These are phyloP conservation scores for Boechera stricta DNA, from an alignment of 345 rosid species.

Conservation along the genomic window DNA sequence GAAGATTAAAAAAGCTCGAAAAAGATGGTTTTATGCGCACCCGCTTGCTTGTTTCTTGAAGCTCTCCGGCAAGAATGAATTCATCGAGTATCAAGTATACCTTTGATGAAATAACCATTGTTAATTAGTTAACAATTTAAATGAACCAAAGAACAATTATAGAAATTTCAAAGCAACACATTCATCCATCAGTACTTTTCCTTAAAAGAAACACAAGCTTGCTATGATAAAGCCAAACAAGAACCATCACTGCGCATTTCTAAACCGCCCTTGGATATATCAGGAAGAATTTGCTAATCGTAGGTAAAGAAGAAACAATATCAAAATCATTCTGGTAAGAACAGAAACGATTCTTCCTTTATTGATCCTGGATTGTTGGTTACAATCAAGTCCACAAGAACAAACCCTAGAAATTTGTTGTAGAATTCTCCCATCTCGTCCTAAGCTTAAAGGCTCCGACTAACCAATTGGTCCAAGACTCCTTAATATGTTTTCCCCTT, in stretches of 20 bases:
- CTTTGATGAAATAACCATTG: conserved; percentile 33
- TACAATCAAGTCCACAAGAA: background rate
- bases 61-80: conserved; percentile 99
- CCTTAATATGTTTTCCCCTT: background rate
- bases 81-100: conserved; percentile 97
- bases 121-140: background rate
- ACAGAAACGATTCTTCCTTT: background rate
- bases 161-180: background rate
- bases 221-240: background rate
- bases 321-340: background rate
- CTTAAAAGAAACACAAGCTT: conserved; percentile 9
- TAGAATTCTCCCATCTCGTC: background rate
- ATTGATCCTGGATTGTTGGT: background rate
- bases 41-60: conserved; percentile 94
- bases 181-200: background rate
- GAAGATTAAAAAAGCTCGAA: background rate
- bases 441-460: background rate
- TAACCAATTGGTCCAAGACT: background rate
- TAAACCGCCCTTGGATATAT: background rate
- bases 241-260: background rate
- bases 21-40: background rate
- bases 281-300: background rate
- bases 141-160: background rate
- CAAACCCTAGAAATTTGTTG: background rate
- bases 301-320: conserved; percentile 1